phyloP scores from a whole-genome alignment of 441 rosid genomes.

The Breynia disticha region DNA sequence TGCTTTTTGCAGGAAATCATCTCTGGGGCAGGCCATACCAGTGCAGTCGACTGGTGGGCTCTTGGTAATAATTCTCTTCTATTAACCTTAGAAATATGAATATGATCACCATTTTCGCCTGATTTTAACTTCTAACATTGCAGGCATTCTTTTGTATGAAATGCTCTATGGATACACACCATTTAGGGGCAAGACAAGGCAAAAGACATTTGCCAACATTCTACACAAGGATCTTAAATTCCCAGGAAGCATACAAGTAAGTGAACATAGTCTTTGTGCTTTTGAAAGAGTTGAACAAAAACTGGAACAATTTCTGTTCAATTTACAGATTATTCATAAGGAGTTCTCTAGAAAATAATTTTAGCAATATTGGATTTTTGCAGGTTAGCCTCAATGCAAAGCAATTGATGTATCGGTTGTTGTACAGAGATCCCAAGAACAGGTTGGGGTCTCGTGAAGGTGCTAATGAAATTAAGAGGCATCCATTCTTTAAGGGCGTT shows the following conservation, averaged over 20 bases:
- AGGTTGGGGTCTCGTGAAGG: slow-evolving; percentile 84
- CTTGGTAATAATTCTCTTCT: slow-evolving; percentile 43
- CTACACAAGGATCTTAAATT: slow-evolving; percentile 86
- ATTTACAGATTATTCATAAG: too few species aligned
- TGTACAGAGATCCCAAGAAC: slow-evolving; percentile 75
- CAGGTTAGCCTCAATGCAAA: slow-evolving; percentile 61
- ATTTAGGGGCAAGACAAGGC: slow-evolving; percentile 91
- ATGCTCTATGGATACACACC: slow-evolving; percentile 98
- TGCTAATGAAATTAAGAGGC: slow-evolving; percentile 65
- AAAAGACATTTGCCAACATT: slow-evolving; percentile 85
- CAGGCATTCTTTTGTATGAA: slow-evolving; percentile 82
- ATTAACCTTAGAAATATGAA: background rate
- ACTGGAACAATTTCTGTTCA: background rate
- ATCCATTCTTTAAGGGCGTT: slow-evolving; percentile 67
- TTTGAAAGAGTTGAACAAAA: background rate
- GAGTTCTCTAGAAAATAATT: too few species aligned
- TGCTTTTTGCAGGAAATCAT: slow-evolving; percentile 64
- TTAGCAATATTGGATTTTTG: background rate
- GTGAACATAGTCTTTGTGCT: background rate
- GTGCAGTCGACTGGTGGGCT: slow-evolving; percentile 99
- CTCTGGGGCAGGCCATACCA: slow-evolving; percentile 79
- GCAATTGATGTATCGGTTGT: slow-evolving; percentile 60
- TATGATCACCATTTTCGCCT: background rate
- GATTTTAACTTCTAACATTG: background rate
- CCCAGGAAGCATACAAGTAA: slow-evolving; percentile 56